phyloP scores from a whole-genome alignment of 2,329 filamentous ascomycete genomes.

The Aureobasidium sp. region DNA sequence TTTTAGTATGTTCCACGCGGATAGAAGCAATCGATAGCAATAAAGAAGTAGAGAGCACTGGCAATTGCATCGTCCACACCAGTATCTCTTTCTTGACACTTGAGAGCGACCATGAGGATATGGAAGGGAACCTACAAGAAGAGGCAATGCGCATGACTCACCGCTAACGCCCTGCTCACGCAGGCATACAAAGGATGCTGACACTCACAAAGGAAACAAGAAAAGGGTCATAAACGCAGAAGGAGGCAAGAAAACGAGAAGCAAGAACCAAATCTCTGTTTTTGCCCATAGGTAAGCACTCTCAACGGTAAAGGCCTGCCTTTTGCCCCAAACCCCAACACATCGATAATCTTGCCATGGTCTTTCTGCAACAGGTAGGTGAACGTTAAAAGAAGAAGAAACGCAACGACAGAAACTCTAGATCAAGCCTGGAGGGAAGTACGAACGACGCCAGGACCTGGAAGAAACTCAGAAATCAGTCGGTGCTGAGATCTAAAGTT shows the following conservation, averaged over 20 bases:
- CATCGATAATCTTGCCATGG: conserved; percentile 1
- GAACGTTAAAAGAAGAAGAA: background rate
- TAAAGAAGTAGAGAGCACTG: background rate
- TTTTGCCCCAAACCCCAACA: background rate
- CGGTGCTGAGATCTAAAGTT: conserved; percentile 45
- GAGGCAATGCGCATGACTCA: background rate
- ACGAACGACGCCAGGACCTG: background rate
- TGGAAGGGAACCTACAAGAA: background rate
- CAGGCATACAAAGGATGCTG: background rate
- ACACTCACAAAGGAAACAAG: background rate
- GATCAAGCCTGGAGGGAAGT: background rate
- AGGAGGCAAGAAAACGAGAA: background rate
- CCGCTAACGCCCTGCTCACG: background rate
- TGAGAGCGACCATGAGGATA: no score
- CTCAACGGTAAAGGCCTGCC: background rate
- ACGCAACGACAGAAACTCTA: background rate
- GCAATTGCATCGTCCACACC: background rate
- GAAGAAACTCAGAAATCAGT: background rate
- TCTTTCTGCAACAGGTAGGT: background rate
- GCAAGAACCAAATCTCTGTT: conserved; percentile 11
- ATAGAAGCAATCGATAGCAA: background rate
- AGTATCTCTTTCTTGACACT: no score
- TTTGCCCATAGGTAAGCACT: background rate
- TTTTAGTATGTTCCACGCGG: no score
- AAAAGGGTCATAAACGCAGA: background rate